Evolutionary conservation across 31 red algal species (phyloP), one percentile per base, ranked within the genome.

Genomic region (Endocladia muricata): DNA sequence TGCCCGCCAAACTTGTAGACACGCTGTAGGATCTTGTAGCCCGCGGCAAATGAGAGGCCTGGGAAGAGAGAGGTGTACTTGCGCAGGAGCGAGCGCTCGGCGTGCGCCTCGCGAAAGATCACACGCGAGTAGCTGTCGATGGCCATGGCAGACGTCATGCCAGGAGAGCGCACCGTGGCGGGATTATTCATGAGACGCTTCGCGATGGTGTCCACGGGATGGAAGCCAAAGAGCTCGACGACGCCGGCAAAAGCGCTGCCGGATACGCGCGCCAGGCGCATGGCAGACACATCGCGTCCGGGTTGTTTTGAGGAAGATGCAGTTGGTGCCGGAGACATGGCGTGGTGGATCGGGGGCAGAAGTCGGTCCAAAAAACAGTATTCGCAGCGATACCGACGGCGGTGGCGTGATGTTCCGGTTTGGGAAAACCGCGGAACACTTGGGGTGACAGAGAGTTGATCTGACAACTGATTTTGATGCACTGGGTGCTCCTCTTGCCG

Each of bases 1-100:
- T 92, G 89, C 6, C 89, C 89, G 11, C 89, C 89, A 80, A 92
- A 92, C 37, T 92, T 92, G 89, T 92, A 92, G 11, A 85, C 74
- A 2, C 89, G 73, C 55, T 92, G 89, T 51, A 83, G 49, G 21
- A 92, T 92, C 55, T 92, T 92, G 55, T 92, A 92, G 30, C 73
- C 79, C 3, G 89, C 89, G 2, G 81, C 89, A 74, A 92, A 92
- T n/a, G 64, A 73, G 17, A 92, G 55, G 40, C 89, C 89, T 0
- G 89, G 80, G 68, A 92, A 92, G 22, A 92, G 63, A n/a, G 71
- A 78, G 2, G 75, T 74, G 36, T 81, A 85, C 34, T 85, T 84
- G 31, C 37, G 49, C 3, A 85, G 56, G 15, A 66, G 17, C 1
- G 61, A 52, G 42, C 56, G 61, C 3, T 72, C 73, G 5, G 44